These are phyloP conservation scores for Cynanchum wilfordii DNA, from an alignment of 257 asterid genomes.

Conservation along the genomic window DNA sequence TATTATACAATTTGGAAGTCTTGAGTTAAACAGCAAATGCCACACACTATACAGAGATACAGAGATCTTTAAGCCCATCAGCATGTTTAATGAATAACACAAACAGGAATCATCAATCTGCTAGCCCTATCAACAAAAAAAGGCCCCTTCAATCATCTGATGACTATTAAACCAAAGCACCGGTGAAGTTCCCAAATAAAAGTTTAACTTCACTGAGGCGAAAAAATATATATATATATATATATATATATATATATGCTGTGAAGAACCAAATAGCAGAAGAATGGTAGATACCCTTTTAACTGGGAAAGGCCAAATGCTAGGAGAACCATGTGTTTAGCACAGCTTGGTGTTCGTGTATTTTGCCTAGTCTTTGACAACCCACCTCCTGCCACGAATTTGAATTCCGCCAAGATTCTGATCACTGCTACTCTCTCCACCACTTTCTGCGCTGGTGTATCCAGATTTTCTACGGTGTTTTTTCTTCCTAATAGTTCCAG, in stretches of 20 bases:
- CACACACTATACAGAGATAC: constrained; percentile 12
- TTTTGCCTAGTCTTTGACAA: constrained; percentile 53
- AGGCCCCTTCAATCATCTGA: constrained; percentile 3
- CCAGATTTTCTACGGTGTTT: constrained; percentile 69
- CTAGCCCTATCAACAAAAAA: background rate
- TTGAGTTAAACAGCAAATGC: background rate
- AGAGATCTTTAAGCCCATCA: background rate
- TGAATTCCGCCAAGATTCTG: constrained; percentile 51
- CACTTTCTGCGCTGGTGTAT: constrained; percentile 85
- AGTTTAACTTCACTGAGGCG: constrained; percentile 9
- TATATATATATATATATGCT: background rate
- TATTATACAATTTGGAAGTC: constrained; percentile 1
- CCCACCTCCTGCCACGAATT: constrained; percentile 83
- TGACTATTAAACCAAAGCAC: background rate
- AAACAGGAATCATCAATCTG: background rate
- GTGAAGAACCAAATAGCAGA: constrained; percentile 9
- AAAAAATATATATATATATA: background rate
- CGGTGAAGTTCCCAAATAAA: background rate
- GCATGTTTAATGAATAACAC: background rate
- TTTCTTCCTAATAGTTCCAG: constrained; percentile 57
- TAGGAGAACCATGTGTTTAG: background rate
- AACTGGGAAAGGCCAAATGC: background rate
- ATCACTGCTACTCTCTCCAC: constrained; percentile 75
- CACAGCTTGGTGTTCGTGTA: background rate
- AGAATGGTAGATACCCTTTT: constrained; percentile 6